Base-by-base conservation (phyloP, 495 filamentous ascomycete species). In the Podospora sp. region DNA sequence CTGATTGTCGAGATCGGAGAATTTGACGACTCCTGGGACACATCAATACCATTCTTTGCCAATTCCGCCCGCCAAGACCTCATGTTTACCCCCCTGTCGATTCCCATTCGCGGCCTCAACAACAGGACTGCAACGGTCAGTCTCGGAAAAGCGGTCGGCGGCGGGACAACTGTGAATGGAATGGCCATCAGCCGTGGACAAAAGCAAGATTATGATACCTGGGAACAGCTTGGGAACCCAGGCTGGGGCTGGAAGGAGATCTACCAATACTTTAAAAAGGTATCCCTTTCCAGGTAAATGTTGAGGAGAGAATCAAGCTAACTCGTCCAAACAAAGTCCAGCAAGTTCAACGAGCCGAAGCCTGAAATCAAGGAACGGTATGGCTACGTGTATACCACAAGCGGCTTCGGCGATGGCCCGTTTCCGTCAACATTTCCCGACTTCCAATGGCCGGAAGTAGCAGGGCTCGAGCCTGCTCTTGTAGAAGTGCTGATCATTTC, bases 181-280 rank as follows among this genome's bases (percentile, higher is more conserved):
- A 82, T 80, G 79, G 70, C 74, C 29, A 64, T 63, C 46, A 75
- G 78, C 35, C 81, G 86, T 29, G 87, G 87, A 0, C 84, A 81
- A 25, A 82, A 77, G 50, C 72, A 79, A 8, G 86, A 89, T 55
- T 88, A 87, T 62, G 84, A 89, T 71, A 78, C 81, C 29, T 90
- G 88, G 88, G 83, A 83, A 55, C 76, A 78, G 16, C 80, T 87
- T 16, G 87, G 86, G 2, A 84, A 83, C 27, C 70, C 75, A 14
- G 82, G 84, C 14, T 90, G 87, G 87, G 83, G 79, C n/a, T 89
- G 86, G 85, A 76, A 86, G 0, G 64, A 65, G 0, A 27, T 79
- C 7, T 74, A 72, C 57, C 66, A 68, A 0, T 80, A 79, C 68
- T 85, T 84, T 46, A 79, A 80, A 59, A 83, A 83, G 71, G 79